These are phyloP conservation scores for Talaromyces nanjingensis DNA, from an alignment of 495 filamentous ascomycete genomes.

Conservation along the genomic window DNA sequence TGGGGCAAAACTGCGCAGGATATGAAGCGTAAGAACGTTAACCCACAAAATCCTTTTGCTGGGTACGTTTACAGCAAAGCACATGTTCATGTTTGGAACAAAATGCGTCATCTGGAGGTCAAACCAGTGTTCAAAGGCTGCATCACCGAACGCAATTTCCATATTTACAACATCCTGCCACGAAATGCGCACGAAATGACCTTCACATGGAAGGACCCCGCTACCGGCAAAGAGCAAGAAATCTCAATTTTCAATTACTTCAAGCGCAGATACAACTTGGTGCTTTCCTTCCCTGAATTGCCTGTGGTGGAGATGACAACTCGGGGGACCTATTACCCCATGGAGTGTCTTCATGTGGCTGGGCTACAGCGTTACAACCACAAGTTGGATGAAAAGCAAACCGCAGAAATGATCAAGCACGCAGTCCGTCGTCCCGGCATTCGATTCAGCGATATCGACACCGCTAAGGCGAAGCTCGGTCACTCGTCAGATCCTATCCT, in stretches of 20 bases:
- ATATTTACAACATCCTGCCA: conserved; percentile 17
- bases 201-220: conserved; percentile 35
- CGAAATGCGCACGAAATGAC: conserved; percentile 30
- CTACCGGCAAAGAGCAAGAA: conserved; percentile 27
- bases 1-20: conserved; percentile 2
- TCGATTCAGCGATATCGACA: conserved; percentile 54
- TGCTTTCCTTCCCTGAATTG: conserved; percentile 45
- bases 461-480: conserved; percentile 58
- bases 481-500: conserved; percentile 65
- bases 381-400: conserved; percentile 66
- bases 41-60: not conserved
- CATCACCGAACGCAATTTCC: not conserved
- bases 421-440: conserved; percentile 58
- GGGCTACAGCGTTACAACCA: conserved; percentile 68
- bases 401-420: conserved; percentile 79
- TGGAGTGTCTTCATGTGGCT: conserved; percentile 62
- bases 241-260: conserved; percentile 65
- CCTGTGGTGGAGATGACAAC: conserved; percentile 68
- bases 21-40: not conserved
- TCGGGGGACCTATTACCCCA: conserved; percentile 60
- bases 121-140: not conserved
- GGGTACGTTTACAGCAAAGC: not conserved
- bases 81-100: not conserved
- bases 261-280: conserved; percentile 51
- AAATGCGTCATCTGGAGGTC: conserved; percentile 1